Evolutionary conservation across 345 rosid species (phyloP), one percentile per base, ranked within the genome.

Genomic region (Eucalyptus caleyi): DNA sequence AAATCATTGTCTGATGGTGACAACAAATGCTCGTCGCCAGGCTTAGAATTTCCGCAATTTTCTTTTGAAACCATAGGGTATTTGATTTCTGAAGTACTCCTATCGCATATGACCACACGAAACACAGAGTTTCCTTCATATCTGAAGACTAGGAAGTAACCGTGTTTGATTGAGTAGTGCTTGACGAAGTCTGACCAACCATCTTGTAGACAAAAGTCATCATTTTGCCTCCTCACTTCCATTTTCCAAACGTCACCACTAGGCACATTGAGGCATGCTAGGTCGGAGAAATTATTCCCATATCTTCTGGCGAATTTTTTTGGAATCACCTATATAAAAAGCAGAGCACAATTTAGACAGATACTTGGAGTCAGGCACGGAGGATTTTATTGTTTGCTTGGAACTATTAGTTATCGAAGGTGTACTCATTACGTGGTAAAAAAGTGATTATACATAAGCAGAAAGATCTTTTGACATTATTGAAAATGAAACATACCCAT

Each of bases 161-260:
- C 90, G 18, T 34, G 21, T 6, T 85, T 26, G 23, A 92, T 21
- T 13, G 92, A 90, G 87, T 90, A 90, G 69, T 72, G 80, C 23
- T 90, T n/a, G 10, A 89, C 86, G 67, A 91, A 92, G 18, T 92
- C 89, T 54, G 47, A 59, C 95, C 92, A 91, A 6, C 92, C 92
- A 16, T 91, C 80, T 42, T 50, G 42, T 47, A 91, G 44, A 92
- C 91, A 90, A 56, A 86, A 54, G 37, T 89, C 91, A 50, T 89
- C 91, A 32, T 45, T 88, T 77, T 37, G 15, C 83, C 87, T 87
- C 24, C 11, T 7, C 42, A 91, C 42, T 88, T 91, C 91, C 34
- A 93, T 77, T 86, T 88, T 26, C 94, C 95, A 49, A 86, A 90
- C 91, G 86, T 91, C 82, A 18, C 45, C 82, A 0, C 24, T 37